Evolutionary conservation across 768 basidiomycete genomes (phyloP).

Genomic region (Russula sp.): DNA sequence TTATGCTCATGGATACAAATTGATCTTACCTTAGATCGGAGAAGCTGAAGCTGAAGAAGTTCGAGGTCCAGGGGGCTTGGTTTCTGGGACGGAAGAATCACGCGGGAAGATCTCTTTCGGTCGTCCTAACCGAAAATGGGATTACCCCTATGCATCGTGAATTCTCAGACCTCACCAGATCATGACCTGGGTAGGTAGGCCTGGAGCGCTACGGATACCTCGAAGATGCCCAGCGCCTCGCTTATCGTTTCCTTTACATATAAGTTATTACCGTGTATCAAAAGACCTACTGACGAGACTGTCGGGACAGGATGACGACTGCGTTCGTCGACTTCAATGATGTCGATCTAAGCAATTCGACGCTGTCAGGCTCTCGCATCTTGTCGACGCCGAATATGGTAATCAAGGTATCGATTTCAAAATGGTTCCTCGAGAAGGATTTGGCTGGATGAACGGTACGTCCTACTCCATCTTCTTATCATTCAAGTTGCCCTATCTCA

Average conservation of each 20-base stretch:
- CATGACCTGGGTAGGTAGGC: conserved; percentile 77
- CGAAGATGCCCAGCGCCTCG: conserved; percentile 87
- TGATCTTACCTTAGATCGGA: conserved; percentile 47
- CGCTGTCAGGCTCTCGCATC: conserved; percentile 89
- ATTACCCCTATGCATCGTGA: conserved; percentile 84
- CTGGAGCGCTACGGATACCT: conserved; percentile 93
- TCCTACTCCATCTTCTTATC: conserved; percentile 10
- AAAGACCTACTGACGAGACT: conserved; percentile 9
- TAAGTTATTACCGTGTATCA: conserved; percentile 32
- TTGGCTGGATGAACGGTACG: conserved; percentile 97
- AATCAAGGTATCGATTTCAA: conserved; percentile 97
- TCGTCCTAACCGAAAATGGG: conserved; percentile 98
- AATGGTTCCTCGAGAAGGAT: too few relatives aligned
- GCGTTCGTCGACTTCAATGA: conserved; percentile 97
- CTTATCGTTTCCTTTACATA: conserved; percentile 99
- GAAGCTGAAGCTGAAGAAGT: conserved; percentile 70
- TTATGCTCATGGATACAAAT: background rate
- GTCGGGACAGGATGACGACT: conserved; percentile 70
- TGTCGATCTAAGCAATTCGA: conserved; percentile 98
- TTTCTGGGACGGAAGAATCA: conserved; percentile 95
- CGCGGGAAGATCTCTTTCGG: conserved; percentile 94
- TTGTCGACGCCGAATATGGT: conserved; percentile 96
- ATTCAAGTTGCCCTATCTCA: background rate
- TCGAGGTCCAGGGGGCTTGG: conserved; percentile 95
- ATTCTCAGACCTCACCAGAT: conserved; percentile 87